These are phyloP conservation scores for Achaetomiella virescens DNA, from an alignment of 495 filamentous ascomycete species.

Conservation along the genomic window DNA sequence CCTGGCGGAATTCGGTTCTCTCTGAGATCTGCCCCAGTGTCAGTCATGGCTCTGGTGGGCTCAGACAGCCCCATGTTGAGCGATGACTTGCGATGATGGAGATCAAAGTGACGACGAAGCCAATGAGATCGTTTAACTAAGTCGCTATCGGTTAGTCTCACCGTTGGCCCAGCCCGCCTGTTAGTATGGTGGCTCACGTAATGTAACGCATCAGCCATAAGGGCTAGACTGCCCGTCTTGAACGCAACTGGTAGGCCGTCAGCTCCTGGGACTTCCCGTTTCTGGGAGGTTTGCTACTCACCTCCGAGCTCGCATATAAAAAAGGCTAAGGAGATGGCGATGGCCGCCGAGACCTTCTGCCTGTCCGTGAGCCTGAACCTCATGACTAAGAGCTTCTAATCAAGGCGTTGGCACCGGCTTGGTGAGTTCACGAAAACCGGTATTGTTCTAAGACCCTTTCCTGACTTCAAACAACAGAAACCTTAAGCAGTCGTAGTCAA, in stretches of 20 bases:
- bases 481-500: not conserved
- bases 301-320: constrained; percentile 77
- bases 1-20: constrained; percentile 32
- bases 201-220: constrained; percentile 92
- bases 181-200: constrained; percentile 53
- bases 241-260: constrained; percentile 57
- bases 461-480: too few relatives aligned
- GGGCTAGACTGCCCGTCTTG: constrained; percentile 77
- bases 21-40: constrained; percentile 38
- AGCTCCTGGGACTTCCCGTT: not conserved
- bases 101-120: constrained; percentile 73
- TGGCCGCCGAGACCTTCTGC: constrained; percentile 45
- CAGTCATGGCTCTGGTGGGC: not conserved
- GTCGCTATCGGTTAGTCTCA: constrained; percentile 2
- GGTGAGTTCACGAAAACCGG: not conserved
- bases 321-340: constrained; percentile 74
- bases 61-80: not conserved
- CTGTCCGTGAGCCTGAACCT: constrained; percentile 3
- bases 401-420: not conserved
- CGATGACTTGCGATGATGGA: constrained; percentile 61
- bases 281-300: constrained; percentile 16
- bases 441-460: too few relatives aligned
- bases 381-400: not conserved
- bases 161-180: not conserved
- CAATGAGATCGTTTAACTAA: constrained; percentile 86